Percentiles rank a stretch among this genome's conserved stretches.
Evolutionary conservation across 345 rosid species (phyloP).

Genomic region (Cardamine occulta): DNA sequence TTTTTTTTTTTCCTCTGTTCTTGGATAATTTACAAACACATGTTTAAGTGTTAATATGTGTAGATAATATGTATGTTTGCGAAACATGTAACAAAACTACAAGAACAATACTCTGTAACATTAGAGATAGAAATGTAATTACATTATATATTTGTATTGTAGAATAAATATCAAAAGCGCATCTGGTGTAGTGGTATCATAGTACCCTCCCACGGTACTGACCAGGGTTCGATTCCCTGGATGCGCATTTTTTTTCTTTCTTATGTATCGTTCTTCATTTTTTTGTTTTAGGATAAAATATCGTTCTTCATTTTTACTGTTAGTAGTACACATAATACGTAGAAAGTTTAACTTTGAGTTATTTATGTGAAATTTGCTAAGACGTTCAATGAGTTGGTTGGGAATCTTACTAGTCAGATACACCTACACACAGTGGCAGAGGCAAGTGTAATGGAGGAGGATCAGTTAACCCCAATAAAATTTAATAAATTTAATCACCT

Average conservation of each 20-base stretch:
- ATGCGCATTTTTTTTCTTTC: constrained; percentile 52
- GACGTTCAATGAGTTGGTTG: background rate
- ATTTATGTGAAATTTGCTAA: background rate
- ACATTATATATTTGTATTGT: background rate
- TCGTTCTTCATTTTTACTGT: background rate
- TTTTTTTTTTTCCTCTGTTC: background rate
- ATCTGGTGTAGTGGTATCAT: constrained; percentile 97
- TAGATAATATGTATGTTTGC: background rate
- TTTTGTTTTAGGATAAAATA: too few species aligned
- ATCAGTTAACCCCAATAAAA: too few species aligned
- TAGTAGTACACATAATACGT: background rate
- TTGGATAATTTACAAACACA: background rate
- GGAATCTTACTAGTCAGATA: background rate
- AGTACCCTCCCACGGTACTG: constrained; percentile 99
- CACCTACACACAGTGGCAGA: too few species aligned
- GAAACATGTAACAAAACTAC: background rate
- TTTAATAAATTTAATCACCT: too few species aligned
- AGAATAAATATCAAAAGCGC: constrained; percentile 45
- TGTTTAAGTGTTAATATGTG: background rate
- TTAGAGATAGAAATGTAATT: background rate
- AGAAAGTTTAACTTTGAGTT: background rate
- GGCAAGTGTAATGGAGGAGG: too few species aligned
- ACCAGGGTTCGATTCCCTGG: constrained; percentile 99
- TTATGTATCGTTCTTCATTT: too few species aligned
- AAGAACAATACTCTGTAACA: background rate